Percentiles rank a stretch among this genome's conserved stretches.
These are phyloP conservation scores for Symbiotaphrina buchneri DNA, from an alignment of 495 filamentous ascomycete genomes.

Conservation along the genomic window DNA sequence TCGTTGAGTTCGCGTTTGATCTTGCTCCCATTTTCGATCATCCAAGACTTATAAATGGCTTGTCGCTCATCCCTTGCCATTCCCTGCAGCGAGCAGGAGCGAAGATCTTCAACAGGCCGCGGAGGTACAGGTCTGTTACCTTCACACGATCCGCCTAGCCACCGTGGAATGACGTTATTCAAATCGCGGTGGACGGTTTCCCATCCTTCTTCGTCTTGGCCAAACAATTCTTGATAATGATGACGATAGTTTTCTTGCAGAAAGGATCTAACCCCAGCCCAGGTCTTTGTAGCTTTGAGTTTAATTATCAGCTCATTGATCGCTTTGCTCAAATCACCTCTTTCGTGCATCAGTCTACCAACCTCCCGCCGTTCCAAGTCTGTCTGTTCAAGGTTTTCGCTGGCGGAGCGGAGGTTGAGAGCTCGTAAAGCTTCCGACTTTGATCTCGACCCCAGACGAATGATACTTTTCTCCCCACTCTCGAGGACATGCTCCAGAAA, in stretches of 20 bases:
- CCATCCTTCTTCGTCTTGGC: slow-evolving; percentile 8
- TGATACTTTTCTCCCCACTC: slow-evolving; percentile 29
- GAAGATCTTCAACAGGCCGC: slow-evolving; percentile 7
- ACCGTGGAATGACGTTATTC: slow-evolving; percentile 1
- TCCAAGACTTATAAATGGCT: slow-evolving; percentile 18
- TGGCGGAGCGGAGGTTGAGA: slow-evolving; percentile 22
- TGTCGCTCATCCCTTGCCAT: slow-evolving; percentile 10
- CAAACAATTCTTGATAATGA: slow-evolving; percentile 4
- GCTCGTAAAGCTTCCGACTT: slow-evolving; percentile 30
- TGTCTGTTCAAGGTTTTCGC: slow-evolving; percentile 12
- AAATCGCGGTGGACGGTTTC: slow-evolving; percentile 3
- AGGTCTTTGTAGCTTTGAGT: slow-evolving; percentile 8
- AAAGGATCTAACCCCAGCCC: background rate
- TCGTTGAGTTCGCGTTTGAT: slow-evolving; percentile 14
- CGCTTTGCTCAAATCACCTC: slow-evolving; percentile 11
- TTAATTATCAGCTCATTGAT: slow-evolving; percentile 13
- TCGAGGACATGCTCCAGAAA: slow-evolving; percentile 39
- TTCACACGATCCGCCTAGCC: background rate
- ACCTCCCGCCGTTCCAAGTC: slow-evolving; percentile 16
- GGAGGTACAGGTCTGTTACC: background rate
- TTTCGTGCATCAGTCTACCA: slow-evolving; percentile 7
- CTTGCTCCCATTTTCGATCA: slow-evolving; percentile 15
- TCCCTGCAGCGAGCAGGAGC: background rate
- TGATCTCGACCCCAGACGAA: slow-evolving; percentile 45
- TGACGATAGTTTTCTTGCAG: background rate